phyloP scores from a whole-genome alignment of 106 monocot genomes.

The Dendrobium officinale region DNA sequence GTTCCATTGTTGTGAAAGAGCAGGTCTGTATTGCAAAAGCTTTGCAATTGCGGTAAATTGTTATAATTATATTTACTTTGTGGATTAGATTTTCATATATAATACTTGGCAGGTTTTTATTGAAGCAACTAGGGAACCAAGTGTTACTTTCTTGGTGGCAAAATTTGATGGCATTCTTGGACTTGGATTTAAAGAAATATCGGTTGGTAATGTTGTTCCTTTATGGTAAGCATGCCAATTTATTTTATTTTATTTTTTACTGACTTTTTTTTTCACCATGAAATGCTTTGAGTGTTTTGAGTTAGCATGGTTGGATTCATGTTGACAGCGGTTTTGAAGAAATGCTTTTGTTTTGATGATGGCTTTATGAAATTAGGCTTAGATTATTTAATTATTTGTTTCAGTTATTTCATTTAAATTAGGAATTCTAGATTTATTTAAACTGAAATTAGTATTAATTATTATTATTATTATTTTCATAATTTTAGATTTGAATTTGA shows the following conservation, averaged over 20 bases:
- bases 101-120: conserved; percentile 34
- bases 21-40: conserved; percentile 42
- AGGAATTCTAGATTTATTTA: too few relatives aligned
- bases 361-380: too few relatives aligned
- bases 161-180: conserved; percentile 71
- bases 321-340: background rate
- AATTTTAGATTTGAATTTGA: too few relatives aligned
- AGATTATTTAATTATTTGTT: too few relatives aligned
- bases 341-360: too few relatives aligned
- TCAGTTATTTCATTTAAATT: background rate
- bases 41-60: background rate
- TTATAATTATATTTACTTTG: too few relatives aligned
- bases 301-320: background rate
- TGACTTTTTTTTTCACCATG: background rate
- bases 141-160: conserved; percentile 50
- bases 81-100: background rate
- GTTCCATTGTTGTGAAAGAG: conserved; percentile 60
- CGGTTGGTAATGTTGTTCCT: conserved; percentile 40
- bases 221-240: conserved; percentile 34
- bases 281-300: background rate
- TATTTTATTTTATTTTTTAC: background rate
- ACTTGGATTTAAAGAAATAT: conserved; percentile 62
- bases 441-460: too few relatives aligned
- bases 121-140: conserved; percentile 56
- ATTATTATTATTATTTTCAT: too few relatives aligned